Percentiles rank a stretch among this genome's conserved stretches.
These are phyloP conservation scores for Solanum appendiculatum DNA, from an alignment of 257 asterid species.

Conservation along the genomic window DNA sequence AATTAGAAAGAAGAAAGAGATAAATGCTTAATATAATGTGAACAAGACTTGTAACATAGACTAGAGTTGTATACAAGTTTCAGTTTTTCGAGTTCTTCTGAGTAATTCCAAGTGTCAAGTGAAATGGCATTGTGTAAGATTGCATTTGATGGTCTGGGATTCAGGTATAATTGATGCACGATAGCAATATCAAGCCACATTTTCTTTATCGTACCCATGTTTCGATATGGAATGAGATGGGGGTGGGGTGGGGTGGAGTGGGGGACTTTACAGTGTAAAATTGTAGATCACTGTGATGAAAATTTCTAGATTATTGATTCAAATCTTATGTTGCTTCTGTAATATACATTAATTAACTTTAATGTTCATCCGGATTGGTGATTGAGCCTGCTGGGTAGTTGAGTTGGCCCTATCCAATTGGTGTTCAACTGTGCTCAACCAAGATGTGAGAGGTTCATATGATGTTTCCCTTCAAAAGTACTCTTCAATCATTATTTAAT, in stretches of 20 bases:
- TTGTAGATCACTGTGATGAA: neutral
- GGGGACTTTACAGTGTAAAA: neutral
- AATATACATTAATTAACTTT: neutral
- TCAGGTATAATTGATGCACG: neutral
- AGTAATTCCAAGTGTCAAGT: neutral
- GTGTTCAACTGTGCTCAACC: neutral
- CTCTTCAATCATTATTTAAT: neutral
- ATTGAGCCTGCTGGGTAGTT: neutral
- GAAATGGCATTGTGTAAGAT: neutral
- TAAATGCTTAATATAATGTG: neutral
- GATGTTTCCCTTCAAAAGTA: neutral
- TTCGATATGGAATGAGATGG: neutral
- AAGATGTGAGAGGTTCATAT: neutral
- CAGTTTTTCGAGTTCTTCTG: neutral
- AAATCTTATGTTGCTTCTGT: neutral
- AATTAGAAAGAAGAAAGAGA: neutral
- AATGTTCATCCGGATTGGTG: neutral
- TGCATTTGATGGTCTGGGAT: neutral
- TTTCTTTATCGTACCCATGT: neutral
- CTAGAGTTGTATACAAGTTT: neutral
- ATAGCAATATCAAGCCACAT: neutral
- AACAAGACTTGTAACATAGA: neutral
- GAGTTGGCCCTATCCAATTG: neutral
- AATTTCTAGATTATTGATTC: neutral
- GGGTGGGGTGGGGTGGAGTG: neutral